phyloP scores from a whole-genome alignment of 2,329 filamentous ascomycete genomes.

The Colletotrichum incanum region DNA sequence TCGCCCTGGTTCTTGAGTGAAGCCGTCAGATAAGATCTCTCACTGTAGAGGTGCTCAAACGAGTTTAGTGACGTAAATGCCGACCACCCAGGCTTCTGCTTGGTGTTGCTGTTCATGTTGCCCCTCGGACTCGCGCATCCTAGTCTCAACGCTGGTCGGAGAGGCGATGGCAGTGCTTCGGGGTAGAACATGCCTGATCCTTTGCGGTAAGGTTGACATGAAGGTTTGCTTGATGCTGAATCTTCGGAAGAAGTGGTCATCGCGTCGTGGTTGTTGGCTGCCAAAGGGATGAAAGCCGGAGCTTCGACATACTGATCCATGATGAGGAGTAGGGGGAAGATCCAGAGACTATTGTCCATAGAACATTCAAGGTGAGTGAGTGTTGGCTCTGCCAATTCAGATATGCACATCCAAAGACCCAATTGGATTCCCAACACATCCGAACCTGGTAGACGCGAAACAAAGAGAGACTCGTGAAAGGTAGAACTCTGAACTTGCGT shows the following conservation, averaged over 20 bases:
- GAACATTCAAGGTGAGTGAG: neutral
- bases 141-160: neutral
- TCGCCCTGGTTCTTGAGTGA: constrained; percentile 59
- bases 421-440: neutral
- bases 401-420: constrained; percentile 6
- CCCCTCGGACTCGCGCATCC: neutral
- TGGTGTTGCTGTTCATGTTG: constrained; percentile 16
- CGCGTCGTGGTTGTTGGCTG: neutral
- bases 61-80: constrained; percentile 56
- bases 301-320: constrained; percentile 34
- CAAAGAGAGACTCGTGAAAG: neutral
- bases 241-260: neutral
- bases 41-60: constrained; percentile 60
- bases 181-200: neutral
- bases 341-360: neutral
- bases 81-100: constrained; percentile 38
- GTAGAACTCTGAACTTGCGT: neutral
- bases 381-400: neutral
- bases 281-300: constrained; percentile 11
- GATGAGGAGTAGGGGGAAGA: neutral
- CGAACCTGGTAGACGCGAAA: neutral
- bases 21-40: constrained; percentile 63
- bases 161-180: neutral
- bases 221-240: neutral
- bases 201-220: neutral